Base-by-base conservation (phyloP, 2,329 filamentous ascomycete species). In the Neopestalotiopsis rosae region DNA sequence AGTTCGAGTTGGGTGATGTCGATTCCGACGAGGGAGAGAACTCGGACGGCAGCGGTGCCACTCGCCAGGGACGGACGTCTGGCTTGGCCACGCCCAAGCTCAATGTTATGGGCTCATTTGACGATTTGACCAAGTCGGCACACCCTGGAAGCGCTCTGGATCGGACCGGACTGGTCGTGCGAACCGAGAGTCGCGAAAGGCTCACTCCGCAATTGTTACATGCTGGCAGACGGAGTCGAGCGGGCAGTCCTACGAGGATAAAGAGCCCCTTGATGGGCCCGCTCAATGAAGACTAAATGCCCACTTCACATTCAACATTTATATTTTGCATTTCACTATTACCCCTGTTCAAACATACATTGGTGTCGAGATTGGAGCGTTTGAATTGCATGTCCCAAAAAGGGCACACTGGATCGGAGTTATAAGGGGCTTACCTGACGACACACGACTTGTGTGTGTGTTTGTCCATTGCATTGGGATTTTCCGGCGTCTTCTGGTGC, bases 151-250 rank as follows among this genome's bases (percentile, higher is more conserved):
- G 82, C 66, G 85, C 85, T 5, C 85, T 91, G 76, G 88, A 91
- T 72, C 83, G 94, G 52, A 90, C 88, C 61, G 95, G 95, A 1
- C 79, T 98, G 71, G 90, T 93, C 67, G 88, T 94, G 2, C 85
- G 95, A 73, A 97, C 93, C 0, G 95, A 98, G 77, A 97, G 94
- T 77, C 86, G 94, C 66, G 96, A 98, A 77, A 87, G 93, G 69
- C 81, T 98, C 49, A 85, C 87, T 17, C 86, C 88, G 14, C 85
- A 87, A 68, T 84, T 87, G 81, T 78, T 88, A 70, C 86, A 83
- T 64, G 87, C 87, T 1, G 88, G 88, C 30, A 79, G 88, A 78
- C 83, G 88, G 77, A 89, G 88, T 78, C 82, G 88, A 68, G 83
- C 86, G 17, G 84, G 81, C 24, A 90, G 88, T 74, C 88, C 87